Evolutionary conservation across 2,329 filamentous ascomycete species (phyloP).

Genomic region (Mycocentrospora acerina): DNA sequence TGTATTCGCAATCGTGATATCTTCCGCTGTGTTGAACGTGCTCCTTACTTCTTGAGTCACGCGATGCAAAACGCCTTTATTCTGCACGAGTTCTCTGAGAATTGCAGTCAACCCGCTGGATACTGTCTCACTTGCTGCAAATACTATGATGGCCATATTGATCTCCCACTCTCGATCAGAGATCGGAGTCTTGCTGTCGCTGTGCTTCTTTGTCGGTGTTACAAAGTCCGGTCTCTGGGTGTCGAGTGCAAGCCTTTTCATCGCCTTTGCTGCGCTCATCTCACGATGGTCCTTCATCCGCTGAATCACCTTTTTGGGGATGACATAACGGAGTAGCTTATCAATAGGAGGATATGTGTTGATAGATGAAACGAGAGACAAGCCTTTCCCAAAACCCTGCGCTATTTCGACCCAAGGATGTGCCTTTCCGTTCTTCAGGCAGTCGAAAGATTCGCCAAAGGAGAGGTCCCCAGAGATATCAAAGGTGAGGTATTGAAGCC

Average conservation of each 20-base stretch:
- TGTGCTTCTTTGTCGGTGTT: conserved; percentile 25
- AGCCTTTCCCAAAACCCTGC: conserved; percentile 28
- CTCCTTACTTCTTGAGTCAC: conserved; percentile 27
- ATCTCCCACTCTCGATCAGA: conserved; percentile 40
- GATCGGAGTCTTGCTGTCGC: conserved; percentile 18
- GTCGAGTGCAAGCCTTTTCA: conserved; percentile 21
- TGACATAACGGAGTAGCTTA: conserved; percentile 22
- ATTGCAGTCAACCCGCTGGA: conserved; percentile 42
- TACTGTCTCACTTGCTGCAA: conserved; percentile 49
- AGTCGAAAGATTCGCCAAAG: conserved; percentile 53
- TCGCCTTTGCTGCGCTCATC: conserved; percentile 25
- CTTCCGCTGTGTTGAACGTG: conserved; percentile 21
- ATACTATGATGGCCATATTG: conserved; percentile 41
- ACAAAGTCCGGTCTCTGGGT: conserved; percentile 31
- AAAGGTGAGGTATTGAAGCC: conserved; percentile 24
- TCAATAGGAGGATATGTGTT: conserved; percentile 29
- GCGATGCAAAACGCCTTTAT: conserved; percentile 26
- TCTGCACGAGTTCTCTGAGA: conserved; percentile 34
- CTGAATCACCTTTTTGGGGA: conserved; percentile 26
- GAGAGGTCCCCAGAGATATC: conserved; percentile 49
- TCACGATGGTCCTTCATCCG: conserved; percentile 22
- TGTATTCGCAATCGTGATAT: conserved; percentile 25
- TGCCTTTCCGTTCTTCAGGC: conserved; percentile 36
- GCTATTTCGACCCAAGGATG: conserved; percentile 44
- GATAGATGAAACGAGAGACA: conserved; percentile 30